Base-by-base conservation (phyloP, 2,329 filamentous ascomycete species). In the Penicillium sp. region DNA sequence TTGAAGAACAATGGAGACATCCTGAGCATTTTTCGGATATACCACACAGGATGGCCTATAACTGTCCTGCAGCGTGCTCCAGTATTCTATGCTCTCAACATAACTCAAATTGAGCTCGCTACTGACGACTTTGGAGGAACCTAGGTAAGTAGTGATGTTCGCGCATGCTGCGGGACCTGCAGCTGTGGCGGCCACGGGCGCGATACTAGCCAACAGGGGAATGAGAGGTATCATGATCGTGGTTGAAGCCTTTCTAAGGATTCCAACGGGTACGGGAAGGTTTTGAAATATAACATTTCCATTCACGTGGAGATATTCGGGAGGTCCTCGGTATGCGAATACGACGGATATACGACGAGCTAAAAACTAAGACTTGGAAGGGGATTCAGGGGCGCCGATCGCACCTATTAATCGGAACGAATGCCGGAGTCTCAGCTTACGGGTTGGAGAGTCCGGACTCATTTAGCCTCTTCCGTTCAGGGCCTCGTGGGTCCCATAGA, bases 81-180 rank as follows among this genome's bases (percentile, higher is more conserved):
- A 67, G 45, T 67, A 67, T 47, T 63, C 61, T 13, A 51, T 45
- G 26, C 56, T 64, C n/a, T 54, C 33, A 24, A 53, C 46, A 47
- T 65, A 60, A 38, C 59, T 46, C 15, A 54, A 42, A 44, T 54
- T 56, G 26, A 65, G 23, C 10, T 52, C 47, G 28, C 48, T 62
- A 12, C 26, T 57, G 34, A 45, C 42, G 18, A 64, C 55, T 50
- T 62, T 63, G n/a, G 55, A 49, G 0, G 59, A 58, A 45, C 53
- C 57, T 12, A 60, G 18, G 31, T 87, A 13, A 73, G 84, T 65
- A 78, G 84, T 46, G 88, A 89, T 70, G 51, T 36, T 77, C 59
- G n/a, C 65, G 53, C 34, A 80, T 24, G 59, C 59, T 2, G 49
- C 18, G 38, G 57, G 38, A 31, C 54, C 58, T 16, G 52, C 47